Base-by-base conservation (phyloP, 192 early-diverging fungal species). In the Dissophora globulifera region DNA sequence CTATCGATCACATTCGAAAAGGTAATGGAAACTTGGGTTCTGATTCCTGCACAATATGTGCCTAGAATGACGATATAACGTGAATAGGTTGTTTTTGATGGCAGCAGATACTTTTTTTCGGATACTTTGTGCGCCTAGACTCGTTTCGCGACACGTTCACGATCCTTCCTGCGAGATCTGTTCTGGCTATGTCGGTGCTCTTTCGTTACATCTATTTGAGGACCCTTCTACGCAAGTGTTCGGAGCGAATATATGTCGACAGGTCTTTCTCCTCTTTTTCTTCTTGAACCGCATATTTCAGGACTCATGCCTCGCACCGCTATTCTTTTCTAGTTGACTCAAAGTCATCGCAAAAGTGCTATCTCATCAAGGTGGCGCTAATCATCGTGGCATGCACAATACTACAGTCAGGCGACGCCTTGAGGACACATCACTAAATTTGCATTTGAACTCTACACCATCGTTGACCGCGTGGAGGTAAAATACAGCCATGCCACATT, bases 391-490 rank as follows among this genome's bases (percentile, higher is more conserved):
- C 91, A 15, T 96, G 92, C 62, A 78, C 89, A 25, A 78, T 91
- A 31, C 85, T 98, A 41, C 89, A 89, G 56, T 86, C 84, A 16
- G 86, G 97, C 26, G 96, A 99, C 69, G 88, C 95, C 1, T 92
- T 93, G 17, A 82, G 89, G 66, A 82, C 97, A 56, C 98, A 99
- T 84, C 96, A 98, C 81, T 88, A 89, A 40, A 93, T 99, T 30
- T 90, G 98, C 91, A 17, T 91, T 99, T 67, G 98, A 99, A 80
- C 87, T 99, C 33, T 98, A 98, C 50, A 94, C 98, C 50, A 97
- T 99, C 38, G 98, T 96, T 67, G 97, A 96, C 68, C 86, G 91
- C 26, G 83, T 99, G 46, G 98, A 99, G 78, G 92, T 96, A 62
- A 38, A 9, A 38, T 13, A 38, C 35, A 9, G 46, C 15, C 46